Conservation (phyloP, 352 stramenopile species). For the Globisporangium lucens region DNA sequence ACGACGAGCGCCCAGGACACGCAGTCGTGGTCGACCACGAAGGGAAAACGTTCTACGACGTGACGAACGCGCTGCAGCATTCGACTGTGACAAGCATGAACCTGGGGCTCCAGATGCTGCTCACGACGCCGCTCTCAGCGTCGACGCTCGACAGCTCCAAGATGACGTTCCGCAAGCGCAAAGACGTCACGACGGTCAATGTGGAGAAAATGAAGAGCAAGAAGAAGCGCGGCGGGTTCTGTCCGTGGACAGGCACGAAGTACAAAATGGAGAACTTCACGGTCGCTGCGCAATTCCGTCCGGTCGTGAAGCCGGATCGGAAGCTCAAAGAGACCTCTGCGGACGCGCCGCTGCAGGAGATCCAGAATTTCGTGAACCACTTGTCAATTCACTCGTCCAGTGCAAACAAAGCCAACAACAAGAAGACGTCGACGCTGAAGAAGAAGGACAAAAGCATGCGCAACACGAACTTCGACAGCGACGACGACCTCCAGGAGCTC, state of each 20-base stretch:
- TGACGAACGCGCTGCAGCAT: constrained; percentile 46
- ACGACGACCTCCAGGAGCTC: constrained; percentile 19
- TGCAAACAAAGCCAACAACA: not conserved
- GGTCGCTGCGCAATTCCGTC: constrained; percentile 53
- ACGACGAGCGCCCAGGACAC: constrained; percentile 28
- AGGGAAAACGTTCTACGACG: constrained; percentile 56
- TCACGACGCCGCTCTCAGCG: constrained; percentile 67
- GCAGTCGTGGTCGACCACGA: constrained; percentile 67
- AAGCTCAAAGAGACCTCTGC: constrained; percentile 40
- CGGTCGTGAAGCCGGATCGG: constrained; percentile 44
- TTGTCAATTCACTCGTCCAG: constrained; percentile 34
- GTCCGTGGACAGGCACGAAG: constrained; percentile 61
- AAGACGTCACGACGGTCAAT: constrained; percentile 35
- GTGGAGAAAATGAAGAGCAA: constrained; percentile 20
- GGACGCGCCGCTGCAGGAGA: constrained; percentile 36
- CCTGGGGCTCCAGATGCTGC: constrained; percentile 62
- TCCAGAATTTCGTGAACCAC: constrained; percentile 62
- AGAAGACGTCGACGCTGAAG: constrained; percentile 2
- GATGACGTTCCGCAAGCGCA: constrained; percentile 60
- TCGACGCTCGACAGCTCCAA: constrained; percentile 52
- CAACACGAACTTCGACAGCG: constrained; percentile 29
- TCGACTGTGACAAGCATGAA: constrained; percentile 69
- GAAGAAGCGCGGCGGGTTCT: constrained; percentile 23
- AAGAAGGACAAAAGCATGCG: constrained; percentile 37
- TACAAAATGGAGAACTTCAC: constrained; percentile 78